These are phyloP conservation scores for Aegilops longissima DNA, from an alignment of 176 grass and related monocot genomes.

Conservation along the genomic window DNA sequence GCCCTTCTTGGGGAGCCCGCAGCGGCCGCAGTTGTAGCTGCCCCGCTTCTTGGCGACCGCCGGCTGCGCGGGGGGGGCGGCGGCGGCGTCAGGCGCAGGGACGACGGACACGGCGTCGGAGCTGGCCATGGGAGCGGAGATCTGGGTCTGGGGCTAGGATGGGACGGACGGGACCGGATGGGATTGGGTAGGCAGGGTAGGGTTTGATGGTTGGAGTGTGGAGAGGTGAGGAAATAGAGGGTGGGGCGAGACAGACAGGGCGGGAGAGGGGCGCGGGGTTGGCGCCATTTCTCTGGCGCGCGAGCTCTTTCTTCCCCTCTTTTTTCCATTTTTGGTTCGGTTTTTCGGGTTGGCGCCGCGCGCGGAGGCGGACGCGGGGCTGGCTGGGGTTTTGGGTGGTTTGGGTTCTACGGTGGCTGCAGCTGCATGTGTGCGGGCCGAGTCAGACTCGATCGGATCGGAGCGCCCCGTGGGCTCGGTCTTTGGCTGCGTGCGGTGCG, in stretches of 20 bases:
- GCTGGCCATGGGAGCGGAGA: constrained; percentile 11
- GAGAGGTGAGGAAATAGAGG: constrained; percentile 32
- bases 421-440: neutral
- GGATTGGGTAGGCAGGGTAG: constrained; percentile 9
- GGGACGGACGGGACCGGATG: neutral
- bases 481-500: neutral
- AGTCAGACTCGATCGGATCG: constrained; percentile 8
- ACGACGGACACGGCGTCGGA: neutral
- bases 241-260: neutral
- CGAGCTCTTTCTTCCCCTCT: neutral
- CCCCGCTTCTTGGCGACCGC: constrained; percentile 50
- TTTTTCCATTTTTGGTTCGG: neutral
- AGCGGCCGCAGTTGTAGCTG: constrained; percentile 92
- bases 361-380: neutral
- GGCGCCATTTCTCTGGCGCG: constrained; percentile 57
- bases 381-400: neutral
- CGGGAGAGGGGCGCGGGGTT: constrained; percentile 25
- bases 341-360: constrained; percentile 35
- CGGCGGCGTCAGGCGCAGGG: neutral
- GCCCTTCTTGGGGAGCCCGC: constrained; percentile 89
- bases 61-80: neutral
- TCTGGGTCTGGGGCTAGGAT: neutral
- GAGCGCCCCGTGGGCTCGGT: neutral
- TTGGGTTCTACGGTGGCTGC: neutral
- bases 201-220: neutral